Base-by-base conservation (phyloP, 1,284 basidiomycete genomes). In the Apiotrichum siamense region DNA sequence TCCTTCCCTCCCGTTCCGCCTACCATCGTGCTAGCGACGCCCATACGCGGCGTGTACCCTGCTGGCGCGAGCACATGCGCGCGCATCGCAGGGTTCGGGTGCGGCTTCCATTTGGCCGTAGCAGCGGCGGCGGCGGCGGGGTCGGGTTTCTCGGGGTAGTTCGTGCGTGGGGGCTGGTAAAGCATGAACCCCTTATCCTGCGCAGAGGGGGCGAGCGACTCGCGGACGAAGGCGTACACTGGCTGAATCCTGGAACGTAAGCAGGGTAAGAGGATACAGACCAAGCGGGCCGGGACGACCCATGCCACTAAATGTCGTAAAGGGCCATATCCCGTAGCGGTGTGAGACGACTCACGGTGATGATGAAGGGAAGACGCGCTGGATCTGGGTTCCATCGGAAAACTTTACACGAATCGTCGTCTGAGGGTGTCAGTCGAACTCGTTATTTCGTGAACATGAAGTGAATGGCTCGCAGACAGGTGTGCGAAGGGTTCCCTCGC, bases 361-460 rank as follows among this genome's bases (percentile, higher is more conserved):
- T 10, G 62, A 50, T 18, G 68, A 70, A 9, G 70, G 67, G 53
- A 74, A 74, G 1, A 54, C 48, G 40, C 62, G 66, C 51, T 74
- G 69, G 10, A 74, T 66, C 48, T 70, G 65, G 6, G 72, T 72
- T 17, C 70, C 67, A 52, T 74, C 69, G 3, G 68, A 68, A 54
- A 74, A 74, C 55, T 65, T 67, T 13, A 74, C 55, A 13, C 72
- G 54, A 33, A 74, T 72, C 9, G 70, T 74, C 3, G 72, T 66
- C 69, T 71, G 52, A 9, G 2, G 4, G 17, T 17, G 29, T 31
- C 29, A 31, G 29, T 31, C n/a, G n/a, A n/a, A n/a, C n/a, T n/a
- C n/a, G n/a, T n/a, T n/a, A n/a, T n/a, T n/a, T n/a, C n/a, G n/a
- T n/a, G n/a, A n/a, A n/a, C n/a, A n/a, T n/a, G n/a, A n/a, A n/a